Conservation (phyloP, 139 green algal genomes). For the Micractinium sp. region DNA sequence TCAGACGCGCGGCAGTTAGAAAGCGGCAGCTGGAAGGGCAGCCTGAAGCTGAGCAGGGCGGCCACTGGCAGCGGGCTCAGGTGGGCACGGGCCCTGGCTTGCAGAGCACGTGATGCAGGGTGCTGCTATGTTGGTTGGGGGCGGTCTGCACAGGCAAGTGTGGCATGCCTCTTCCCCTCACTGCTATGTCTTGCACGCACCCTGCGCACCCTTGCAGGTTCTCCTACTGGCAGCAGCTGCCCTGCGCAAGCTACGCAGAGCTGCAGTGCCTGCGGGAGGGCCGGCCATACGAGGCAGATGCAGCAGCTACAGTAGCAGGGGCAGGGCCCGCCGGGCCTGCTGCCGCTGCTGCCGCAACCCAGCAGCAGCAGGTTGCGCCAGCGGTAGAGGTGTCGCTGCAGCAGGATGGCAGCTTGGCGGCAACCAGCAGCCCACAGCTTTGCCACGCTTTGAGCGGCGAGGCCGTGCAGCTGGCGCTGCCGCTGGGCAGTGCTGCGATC, state of each 20-base stretch:
- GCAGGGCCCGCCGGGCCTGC: background rate
- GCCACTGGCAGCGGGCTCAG: background rate
- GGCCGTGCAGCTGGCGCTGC: slow-evolving; percentile 17
- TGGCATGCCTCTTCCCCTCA: background rate
- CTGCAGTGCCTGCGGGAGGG: slow-evolving; percentile 18
- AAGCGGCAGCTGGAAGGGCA: slow-evolving; percentile 26
- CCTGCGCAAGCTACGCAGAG: background rate
- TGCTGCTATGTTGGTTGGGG: background rate
- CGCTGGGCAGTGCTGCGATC: background rate
- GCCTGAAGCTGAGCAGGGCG: slow-evolving; percentile 16
- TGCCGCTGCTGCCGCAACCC: background rate
- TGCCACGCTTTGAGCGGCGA: background rate
- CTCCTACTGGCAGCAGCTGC: slow-evolving; percentile 11
- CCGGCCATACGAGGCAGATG: background rate
- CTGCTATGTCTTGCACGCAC: too few relatives aligned
- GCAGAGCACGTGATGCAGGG: background rate
- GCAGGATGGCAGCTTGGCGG: slow-evolving; percentile 13
- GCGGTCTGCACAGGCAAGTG: background rate
- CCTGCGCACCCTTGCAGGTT: background rate
- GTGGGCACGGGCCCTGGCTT: background rate
- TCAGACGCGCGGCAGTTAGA: slow-evolving; percentile 28
- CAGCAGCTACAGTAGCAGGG: background rate
- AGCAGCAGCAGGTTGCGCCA: slow-evolving; percentile 9
- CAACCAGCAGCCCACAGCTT: slow-evolving; percentile 2
- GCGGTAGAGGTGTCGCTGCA: slow-evolving; percentile 1